These are phyloP conservation scores for Microbotryum violaceum DNA, from an alignment of 1,284 basidiomycete species.

Conservation along the genomic window DNA sequence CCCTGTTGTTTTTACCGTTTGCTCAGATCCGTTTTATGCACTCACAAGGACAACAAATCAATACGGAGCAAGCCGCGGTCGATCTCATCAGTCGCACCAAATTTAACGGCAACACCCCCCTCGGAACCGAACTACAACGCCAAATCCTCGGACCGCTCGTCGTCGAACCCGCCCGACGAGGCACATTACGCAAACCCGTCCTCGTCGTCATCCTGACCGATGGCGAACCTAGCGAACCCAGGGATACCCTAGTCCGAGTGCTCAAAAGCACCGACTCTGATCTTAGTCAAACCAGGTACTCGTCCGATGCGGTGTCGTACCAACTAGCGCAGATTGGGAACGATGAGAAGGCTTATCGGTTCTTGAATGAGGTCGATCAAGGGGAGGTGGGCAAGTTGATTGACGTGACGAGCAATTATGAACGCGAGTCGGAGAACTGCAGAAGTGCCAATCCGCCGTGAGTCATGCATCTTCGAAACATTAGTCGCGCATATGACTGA, in stretches of 20 bases:
- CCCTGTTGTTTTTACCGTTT: not conserved
- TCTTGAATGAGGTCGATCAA: not conserved
- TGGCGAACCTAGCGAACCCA: not conserved
- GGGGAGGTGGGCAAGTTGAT: not conserved
- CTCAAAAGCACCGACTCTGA: not conserved
- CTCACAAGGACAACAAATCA: conserved; percentile 22
- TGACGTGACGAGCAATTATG: conserved; percentile 2
- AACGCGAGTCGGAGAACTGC: conserved; percentile 1
- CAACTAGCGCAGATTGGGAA: not conserved
- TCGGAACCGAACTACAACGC: not conserved
- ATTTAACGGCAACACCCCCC: not conserved
- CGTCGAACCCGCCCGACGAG: not conserved
- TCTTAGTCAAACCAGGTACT: not conserved
- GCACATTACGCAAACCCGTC: not conserved
- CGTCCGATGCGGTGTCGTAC: not conserved
- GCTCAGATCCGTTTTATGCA: conserved; percentile 31
- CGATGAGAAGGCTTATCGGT: not conserved
- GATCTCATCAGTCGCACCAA: not conserved
- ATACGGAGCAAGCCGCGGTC: not conserved
- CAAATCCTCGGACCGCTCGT: not conserved
- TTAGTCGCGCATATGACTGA: too few species aligned
- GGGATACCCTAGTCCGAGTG: not conserved
- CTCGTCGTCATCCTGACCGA: not conserved
- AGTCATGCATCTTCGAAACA: too few species aligned
- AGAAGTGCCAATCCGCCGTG: not conserved